These are phyloP conservation scores for Tricholoma saponaceum DNA, from an alignment of 768 basidiomycete genomes.

Conservation along the genomic window DNA sequence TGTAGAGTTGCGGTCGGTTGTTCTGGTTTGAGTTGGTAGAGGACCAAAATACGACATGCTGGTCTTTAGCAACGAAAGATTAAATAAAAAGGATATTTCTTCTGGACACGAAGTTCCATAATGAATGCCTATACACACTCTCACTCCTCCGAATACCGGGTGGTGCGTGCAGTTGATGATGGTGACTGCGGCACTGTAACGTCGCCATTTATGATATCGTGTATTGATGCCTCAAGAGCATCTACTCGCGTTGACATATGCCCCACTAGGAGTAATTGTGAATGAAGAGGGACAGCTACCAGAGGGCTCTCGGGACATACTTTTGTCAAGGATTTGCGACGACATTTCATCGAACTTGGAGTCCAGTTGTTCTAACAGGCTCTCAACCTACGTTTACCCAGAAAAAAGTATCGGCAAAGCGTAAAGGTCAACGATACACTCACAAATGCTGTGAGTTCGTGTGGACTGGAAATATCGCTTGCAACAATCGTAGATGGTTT, in stretches of 20 bases:
- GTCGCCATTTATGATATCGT: slow-evolving; percentile 86
- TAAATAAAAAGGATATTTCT: too few relatives aligned
- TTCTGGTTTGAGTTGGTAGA: too few relatives aligned
- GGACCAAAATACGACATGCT: too few relatives aligned
- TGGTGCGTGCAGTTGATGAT: slow-evolving; percentile 35
- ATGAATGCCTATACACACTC: too few relatives aligned
- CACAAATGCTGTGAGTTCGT: slow-evolving; percentile 93
- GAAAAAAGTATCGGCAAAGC: not conserved
- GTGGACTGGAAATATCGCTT: slow-evolving; percentile 84
- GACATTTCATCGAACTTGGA: slow-evolving; percentile 93
- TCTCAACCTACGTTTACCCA: slow-evolving; percentile 64
- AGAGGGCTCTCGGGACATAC: slow-evolving; percentile 41
- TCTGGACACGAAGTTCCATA: too few relatives aligned
- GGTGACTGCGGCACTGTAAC: slow-evolving; percentile 63
- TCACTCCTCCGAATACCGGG: slow-evolving; percentile 40
- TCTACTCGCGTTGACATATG: slow-evolving; percentile 94
- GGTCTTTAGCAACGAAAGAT: too few relatives aligned
- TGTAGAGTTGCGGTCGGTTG: too few relatives aligned
- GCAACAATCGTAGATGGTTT: slow-evolving; percentile 38
- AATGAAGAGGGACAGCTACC: slow-evolving; percentile 6
- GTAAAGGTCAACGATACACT: slow-evolving; percentile 26
- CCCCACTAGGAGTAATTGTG: slow-evolving; percentile 54
- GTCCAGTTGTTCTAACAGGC: slow-evolving; percentile 84
- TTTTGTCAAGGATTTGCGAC: slow-evolving; percentile 78
- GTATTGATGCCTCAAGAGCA: slow-evolving; percentile 83